These are phyloP conservation scores for Coemansia sp. DNA, from an alignment of 192 early-diverging fungal species.

Conservation along the genomic window DNA sequence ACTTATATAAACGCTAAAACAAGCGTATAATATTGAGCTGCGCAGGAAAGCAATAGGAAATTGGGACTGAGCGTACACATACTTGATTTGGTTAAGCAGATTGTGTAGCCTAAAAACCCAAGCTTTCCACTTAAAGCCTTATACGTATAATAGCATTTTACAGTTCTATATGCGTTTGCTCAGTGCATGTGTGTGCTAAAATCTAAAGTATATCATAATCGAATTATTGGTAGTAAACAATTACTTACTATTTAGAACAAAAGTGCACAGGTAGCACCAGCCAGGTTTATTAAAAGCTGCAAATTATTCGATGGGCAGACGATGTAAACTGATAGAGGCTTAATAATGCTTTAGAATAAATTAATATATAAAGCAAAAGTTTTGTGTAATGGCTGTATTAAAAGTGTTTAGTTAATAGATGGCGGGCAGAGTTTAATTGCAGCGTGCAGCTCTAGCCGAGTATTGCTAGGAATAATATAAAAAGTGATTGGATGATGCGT, in stretches of 20 bases:
- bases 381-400: not conserved
- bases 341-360: not conserved
- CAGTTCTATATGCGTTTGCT: not conserved
- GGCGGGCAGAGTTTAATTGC: slow-evolving; percentile 1
- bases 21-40: not conserved
- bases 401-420: not conserved
- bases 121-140: not conserved
- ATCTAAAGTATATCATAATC: not conserved
- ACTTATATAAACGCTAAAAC: not conserved
- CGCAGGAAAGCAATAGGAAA: not conserved
- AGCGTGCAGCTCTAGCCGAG: slow-evolving; percentile 4
- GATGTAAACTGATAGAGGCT: slow-evolving; percentile 1
- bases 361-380: not conserved
- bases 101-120: not conserved
- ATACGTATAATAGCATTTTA: not conserved
- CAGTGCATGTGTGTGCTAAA: not conserved
- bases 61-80: not conserved
- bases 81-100: not conserved
- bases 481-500: not conserved
- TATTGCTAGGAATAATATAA: not conserved
- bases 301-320: not conserved
- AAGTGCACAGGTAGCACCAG: not conserved
- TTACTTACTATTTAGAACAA: not conserved
- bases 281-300: not conserved
- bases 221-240: not conserved